A percentile compares a stretch with the other conserved stretches of the same genome.
phyloP scores from a whole-genome alignment of 768 basidiomycete species.

The Pulveroboletus ravenelii region DNA sequence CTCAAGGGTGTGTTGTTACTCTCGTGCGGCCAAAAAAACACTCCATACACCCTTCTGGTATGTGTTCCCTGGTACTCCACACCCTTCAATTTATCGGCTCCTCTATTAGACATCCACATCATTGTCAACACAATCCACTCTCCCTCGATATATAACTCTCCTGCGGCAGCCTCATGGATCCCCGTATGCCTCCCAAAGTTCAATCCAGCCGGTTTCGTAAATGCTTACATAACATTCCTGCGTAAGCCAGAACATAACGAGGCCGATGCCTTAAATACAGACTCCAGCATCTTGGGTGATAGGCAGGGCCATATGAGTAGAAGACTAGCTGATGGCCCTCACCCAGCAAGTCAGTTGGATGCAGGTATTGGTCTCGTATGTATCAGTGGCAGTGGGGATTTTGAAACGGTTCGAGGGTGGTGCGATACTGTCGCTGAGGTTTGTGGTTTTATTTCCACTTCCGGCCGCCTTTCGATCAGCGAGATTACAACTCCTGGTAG shows the following conservation, averaged over 20 bases:
- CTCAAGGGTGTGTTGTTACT: slow-evolving; percentile 73
- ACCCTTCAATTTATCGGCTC: background rate
- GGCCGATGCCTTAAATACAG: background rate
- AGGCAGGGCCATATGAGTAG: slow-evolving; percentile 2
- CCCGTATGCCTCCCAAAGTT: slow-evolving; percentile 96
- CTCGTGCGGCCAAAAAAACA: slow-evolving; percentile 88
- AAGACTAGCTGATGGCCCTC: background rate
- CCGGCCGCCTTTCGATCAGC: background rate
- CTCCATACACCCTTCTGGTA: slow-evolving; percentile 90
- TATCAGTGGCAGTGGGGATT: slow-evolving; percentile 78
- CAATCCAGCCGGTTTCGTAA: slow-evolving; percentile 83
- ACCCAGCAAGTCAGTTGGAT: slow-evolving; percentile 19
- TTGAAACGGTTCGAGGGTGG: slow-evolving; percentile 78
- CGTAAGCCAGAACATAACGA: slow-evolving; percentile 35
- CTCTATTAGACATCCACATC: slow-evolving; percentile 70
- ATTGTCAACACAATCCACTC: slow-evolving; percentile 87
- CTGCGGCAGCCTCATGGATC: slow-evolving; percentile 85
- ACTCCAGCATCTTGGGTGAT: background rate
- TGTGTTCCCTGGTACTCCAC: slow-evolving; percentile 9
- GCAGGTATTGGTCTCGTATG: slow-evolving; percentile 65
- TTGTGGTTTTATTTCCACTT: slow-evolving; percentile 7
- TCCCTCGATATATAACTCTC: slow-evolving; percentile 71
- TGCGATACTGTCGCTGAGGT: slow-evolving; percentile 64
- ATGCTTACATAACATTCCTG: slow-evolving; percentile 81
- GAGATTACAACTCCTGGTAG: slow-evolving; percentile 33